phyloP scores from a whole-genome alignment of 345 rosid species.

The Eucalyptus regnans region DNA sequence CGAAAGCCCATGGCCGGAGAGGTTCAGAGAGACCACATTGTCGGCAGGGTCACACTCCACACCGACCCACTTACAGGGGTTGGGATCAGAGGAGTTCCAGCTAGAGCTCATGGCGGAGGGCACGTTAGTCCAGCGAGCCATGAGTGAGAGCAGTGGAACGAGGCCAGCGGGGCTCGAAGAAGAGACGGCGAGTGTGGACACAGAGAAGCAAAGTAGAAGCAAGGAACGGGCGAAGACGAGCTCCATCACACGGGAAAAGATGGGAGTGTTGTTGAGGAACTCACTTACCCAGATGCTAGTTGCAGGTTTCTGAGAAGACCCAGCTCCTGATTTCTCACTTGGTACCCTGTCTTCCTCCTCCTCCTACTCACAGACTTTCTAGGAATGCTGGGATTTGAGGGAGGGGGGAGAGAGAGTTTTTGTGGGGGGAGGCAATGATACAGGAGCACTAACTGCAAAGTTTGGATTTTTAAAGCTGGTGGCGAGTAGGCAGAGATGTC shows the following conservation, averaged over 20 bases:
- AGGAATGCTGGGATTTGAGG: neutral
- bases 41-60: conserved; percentile 26
- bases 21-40: conserved; percentile 28
- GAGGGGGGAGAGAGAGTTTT: neutral
- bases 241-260: neutral
- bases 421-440: neutral
- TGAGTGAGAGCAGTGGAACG: conserved; percentile 32
- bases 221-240: neutral
- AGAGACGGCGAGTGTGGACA: neutral
- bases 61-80: conserved; percentile 58
- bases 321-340: neutral
- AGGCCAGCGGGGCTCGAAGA: conserved; percentile 37
- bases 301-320: neutral
- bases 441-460: neutral
- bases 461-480: neutral
- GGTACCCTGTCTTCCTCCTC: neutral
- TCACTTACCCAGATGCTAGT: neutral
- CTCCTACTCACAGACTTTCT: neutral
- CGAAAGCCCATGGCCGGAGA: conserved; percentile 28
- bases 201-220: neutral
- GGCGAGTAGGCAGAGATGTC: neutral
- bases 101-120: conserved; percentile 25
- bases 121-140: conserved; percentile 25
- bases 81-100: conserved; percentile 45
- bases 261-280: neutral